Evolutionary conservation across 257 asterid species (phyloP).

Genomic region (Solanum virginianum): DNA sequence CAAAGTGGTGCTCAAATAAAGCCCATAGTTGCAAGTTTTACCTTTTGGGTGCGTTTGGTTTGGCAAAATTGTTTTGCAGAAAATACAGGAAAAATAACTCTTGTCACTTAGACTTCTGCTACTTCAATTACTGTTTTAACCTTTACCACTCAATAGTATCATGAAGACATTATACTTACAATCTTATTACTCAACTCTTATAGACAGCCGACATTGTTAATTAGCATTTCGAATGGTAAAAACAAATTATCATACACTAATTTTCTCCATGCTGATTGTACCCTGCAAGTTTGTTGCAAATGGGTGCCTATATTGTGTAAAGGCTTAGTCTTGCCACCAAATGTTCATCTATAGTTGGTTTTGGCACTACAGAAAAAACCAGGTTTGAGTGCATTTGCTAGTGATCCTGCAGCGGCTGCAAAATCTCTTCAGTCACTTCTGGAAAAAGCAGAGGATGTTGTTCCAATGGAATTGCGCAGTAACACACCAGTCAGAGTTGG

Average conservation of each 20-base stretch:
- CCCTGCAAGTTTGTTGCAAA: not conserved
- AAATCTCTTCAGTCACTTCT: conserved; percentile 33
- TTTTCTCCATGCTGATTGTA: not conserved
- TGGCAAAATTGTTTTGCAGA: not conserved
- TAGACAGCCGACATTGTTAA: not conserved
- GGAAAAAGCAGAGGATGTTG: conserved; percentile 33
- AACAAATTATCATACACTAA: not conserved
- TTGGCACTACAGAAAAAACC: conserved; percentile 27
- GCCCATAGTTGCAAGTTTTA: not conserved
- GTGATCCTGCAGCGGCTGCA: conserved; percentile 49
- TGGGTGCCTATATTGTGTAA: not conserved
- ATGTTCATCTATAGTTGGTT: not conserved
- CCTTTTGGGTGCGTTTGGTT: not conserved
- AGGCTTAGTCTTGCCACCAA: not conserved
- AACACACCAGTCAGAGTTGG: conserved; percentile 62
- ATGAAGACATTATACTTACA: not conserved
- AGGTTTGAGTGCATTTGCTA: conserved; percentile 54
- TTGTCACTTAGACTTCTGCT: not conserved
- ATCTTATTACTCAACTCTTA: not conserved
- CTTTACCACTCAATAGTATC: not conserved
- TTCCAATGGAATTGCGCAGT: conserved; percentile 29
- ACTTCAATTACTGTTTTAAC: not conserved
- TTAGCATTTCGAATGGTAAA: not conserved
- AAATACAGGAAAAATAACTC: not conserved
- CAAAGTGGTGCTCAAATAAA: not conserved